Evolutionary conservation across 495 filamentous ascomycete species (phyloP), one percentile per base, ranked within the genome.

Genomic region (Aspergillus coremiiformis): DNA sequence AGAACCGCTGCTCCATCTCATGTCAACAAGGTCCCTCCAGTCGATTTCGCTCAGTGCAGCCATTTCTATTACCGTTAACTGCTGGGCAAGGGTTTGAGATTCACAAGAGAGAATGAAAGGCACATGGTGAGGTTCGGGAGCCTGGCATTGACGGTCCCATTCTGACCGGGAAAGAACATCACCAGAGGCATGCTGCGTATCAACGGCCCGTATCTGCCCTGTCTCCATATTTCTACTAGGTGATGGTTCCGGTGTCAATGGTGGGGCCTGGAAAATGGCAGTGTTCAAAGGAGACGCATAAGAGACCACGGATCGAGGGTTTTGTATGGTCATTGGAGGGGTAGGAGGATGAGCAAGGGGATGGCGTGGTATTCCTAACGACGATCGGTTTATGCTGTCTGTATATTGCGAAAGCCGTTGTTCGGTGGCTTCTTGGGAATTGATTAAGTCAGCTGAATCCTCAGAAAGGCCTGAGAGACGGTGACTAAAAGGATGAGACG

Each of bases 1-100:
- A 14, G 83, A 78, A 47, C 87, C 83, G 48, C 81, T 87, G 57
- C 84, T 89, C 90, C 90, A 96, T 50, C 81, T 82, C 79, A 99
- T 86, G 26, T 96, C 89, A 47, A 99, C 90, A 42, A 99, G 75
- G 62, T 99, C 94, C 62, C 86, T 90, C 94, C 94, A 99, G 69
- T 96, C 91, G 47, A 99, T 85, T 61, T 97, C 94, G 57, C 90
- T 90, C 42, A 99, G 70, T 0, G 94, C 94, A 60, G 95, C 91
- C 71, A 94, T 94, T 66, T 99, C 94, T 48, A 99, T 87, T 37
- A 99, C 73, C 0, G 91, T 96, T 58, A 97, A 85, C 66, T 97
- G 94, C 66, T 97, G 87, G 6, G 94, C 93, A 33, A 99, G 77
- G 19, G 87, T 72, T 47, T 90, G 86, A 10, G 91, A 93, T 65